Percentiles rank a stretch among this genome's conserved stretches.
Conservation (phyloP, 257 asterid species). For the Nicotiana obtusifolia region DNA sequence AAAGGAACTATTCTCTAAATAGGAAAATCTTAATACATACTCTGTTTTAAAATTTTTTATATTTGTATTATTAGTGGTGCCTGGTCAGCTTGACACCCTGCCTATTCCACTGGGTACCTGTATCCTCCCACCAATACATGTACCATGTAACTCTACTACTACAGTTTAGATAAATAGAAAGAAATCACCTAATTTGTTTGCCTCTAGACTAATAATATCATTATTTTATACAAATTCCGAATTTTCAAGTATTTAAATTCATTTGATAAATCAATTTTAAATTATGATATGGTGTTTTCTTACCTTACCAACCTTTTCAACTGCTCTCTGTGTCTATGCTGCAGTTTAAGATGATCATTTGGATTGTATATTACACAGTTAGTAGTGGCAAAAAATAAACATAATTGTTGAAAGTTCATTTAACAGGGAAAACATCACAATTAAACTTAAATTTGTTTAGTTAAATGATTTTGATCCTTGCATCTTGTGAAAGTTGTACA, state of each 20-base stretch:
- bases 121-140: background rate
- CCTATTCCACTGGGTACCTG: background rate
- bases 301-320: background rate
- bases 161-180: background rate
- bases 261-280: background rate
- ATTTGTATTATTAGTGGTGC: background rate
- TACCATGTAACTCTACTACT: background rate
- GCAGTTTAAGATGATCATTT: background rate
- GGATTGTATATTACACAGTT: background rate
- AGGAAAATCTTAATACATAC: background rate
- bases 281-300: background rate
- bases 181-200: background rate
- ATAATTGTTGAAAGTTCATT: background rate
- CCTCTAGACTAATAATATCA: background rate
- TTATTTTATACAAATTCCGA: background rate
- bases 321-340: background rate
- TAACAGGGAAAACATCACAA: background rate
- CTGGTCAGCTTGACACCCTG: background rate
- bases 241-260: background rate
- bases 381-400: background rate
- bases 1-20: background rate
- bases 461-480: background rate
- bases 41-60: background rate
- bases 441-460: background rate
- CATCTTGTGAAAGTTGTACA: background rate